Evolutionary conservation across 2,329 filamentous ascomycete genomes (phyloP), one percentile per base, ranked within the genome.

Genomic region (Diaporthe aspalathi): DNA sequence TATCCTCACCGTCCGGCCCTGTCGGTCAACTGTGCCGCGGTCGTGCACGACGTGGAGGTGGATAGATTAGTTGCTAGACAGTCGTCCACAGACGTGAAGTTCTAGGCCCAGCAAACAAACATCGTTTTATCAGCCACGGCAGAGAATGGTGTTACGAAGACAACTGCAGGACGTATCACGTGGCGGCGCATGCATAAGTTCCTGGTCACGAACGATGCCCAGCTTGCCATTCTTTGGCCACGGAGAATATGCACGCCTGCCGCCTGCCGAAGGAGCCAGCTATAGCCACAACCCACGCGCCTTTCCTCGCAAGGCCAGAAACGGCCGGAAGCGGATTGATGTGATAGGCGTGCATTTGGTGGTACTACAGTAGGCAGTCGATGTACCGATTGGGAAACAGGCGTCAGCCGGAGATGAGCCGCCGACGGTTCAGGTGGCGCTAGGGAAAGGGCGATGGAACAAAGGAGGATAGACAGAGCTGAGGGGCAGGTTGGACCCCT

Each of bases 391-490:
- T 49, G 14, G 60, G 43, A 38, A 38, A 38, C 5, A 24, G 8
- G 11, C 4, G 43, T 24, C 60, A 35, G 27, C 60, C 60, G 60
- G 60, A 65, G 45, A 65, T 65, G 60, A 65, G 60, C 60, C 60
- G 60, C 45, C 45, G 60, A 32, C 60, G n/a, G 60, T 45, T 12
- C 43, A 38, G 60, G 60, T 7, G 60, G 29, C 14, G 60, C 27
- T 38, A 65, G 45, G 60, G 35, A 50, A n/a, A n/a, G n/a, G 35
- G 43, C 45, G n/a, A 38, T 65, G 60, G 60, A 27, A 24, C 27
- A 50, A 38, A 65, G 29, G 43, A 49, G 24, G 57, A 35, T 27
- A 63, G 20, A 12, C 35, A 38, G 35, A 38, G 12, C 6, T 9
- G 35, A 12, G 17, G 14, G 12, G 5, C 12, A 40, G 32, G 27